Base-by-base conservation (phyloP, 768 basidiomycete genomes). In the Imleria badia region DNA sequence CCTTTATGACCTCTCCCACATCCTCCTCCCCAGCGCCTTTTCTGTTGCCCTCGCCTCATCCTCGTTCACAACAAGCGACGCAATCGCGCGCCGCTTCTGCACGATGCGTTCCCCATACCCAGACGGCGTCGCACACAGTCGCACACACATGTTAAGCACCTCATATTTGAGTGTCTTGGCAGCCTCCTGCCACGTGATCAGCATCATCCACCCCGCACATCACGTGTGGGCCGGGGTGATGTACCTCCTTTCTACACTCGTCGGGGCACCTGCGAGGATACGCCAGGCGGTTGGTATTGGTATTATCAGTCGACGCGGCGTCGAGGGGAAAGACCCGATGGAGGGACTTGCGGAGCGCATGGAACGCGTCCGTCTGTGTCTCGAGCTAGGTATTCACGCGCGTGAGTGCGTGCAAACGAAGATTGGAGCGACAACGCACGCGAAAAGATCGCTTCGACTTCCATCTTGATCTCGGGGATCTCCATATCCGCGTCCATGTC, bases 151-250 rank as follows among this genome's bases (percentile, higher is more conserved):
- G 40, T 80, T 74, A 2, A 72, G 26, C 6, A 6, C 73, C 5
- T 54, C 67, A 52, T 79, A 77, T 54, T 87, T 86, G 9, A 84
- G 66, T 31, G 72, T 69, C 48, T 67, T 73, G 5, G 84, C 80
- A 3, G 72, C 69, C 1, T 65, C n/a, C 56, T 23, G 72, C 73
- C n/a, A n/a, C n/a, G n/a, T n/a, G n/a, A n/a, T 57, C 19, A 58
- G 3, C 31, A n/a, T 33, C 22, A 6, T n/a, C 13, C 31, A 20
- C 6, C 5, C 5, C 15, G 15, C n/a, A 17, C n/a, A n/a, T n/a
- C n/a, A n/a, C n/a, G n/a, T n/a, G n/a, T n/a, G n/a, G n/a, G n/a
- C n/a, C n/a, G n/a, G n/a, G n/a, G n/a, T n/a, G n/a, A 45, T 66
- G 22, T 19, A 69, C 74, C 70, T 68, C 43, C 54, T 60, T 30